Percentiles rank a stretch among this genome's conserved stretches.
Evolutionary conservation across 495 filamentous ascomycete species (phyloP).

Genomic region (Aspergillus ellipticus): DNA sequence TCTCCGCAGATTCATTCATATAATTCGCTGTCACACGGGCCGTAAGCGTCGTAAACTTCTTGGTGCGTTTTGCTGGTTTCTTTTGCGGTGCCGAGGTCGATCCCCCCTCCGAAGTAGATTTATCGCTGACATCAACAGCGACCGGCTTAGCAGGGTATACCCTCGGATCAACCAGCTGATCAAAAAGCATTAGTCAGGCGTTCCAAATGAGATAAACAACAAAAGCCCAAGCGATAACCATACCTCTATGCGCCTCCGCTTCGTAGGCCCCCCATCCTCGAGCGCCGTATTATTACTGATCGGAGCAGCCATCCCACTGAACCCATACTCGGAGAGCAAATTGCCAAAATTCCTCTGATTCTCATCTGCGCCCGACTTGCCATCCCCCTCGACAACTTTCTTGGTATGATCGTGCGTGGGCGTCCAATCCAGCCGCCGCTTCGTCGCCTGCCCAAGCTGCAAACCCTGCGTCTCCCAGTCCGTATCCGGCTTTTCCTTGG

Average conservation of each 20-base stretch:
- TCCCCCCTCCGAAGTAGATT: constrained; percentile 9
- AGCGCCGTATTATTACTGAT: constrained; percentile 7
- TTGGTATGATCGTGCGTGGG: constrained; percentile 28
- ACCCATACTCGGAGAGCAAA: constrained; percentile 34
- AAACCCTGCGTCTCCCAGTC: constrained; percentile 23
- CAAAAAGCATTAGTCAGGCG: constrained; percentile 1
- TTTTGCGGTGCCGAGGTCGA: constrained; percentile 23
- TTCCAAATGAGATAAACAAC: not conserved
- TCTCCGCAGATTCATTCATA: constrained; percentile 15
- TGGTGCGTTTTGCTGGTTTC: constrained; percentile 57
- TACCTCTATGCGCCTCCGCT: constrained; percentile 43
- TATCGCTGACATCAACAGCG: constrained; percentile 5
- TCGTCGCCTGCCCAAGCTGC: constrained; percentile 33
- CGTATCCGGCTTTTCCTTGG: constrained; percentile 1
- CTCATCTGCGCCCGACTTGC: not conserved
- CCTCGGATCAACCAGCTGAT: constrained; percentile 29
- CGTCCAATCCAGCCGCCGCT: constrained; percentile 44
- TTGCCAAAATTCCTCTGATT: constrained; percentile 20
- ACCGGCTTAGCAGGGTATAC: constrained; percentile 17
- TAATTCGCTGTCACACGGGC: constrained; percentile 81
- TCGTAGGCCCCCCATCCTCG: constrained; percentile 30
- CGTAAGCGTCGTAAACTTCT: constrained; percentile 80
- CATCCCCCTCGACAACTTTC: constrained; percentile 9
- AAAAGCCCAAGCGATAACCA: not conserved
- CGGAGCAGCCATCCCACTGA: constrained; percentile 18